Evolutionary conservation across 2,329 filamentous ascomycete species (phyloP), one percentile per base, ranked within the genome.

Genomic region (Emergomyces pasteurianus): DNA sequence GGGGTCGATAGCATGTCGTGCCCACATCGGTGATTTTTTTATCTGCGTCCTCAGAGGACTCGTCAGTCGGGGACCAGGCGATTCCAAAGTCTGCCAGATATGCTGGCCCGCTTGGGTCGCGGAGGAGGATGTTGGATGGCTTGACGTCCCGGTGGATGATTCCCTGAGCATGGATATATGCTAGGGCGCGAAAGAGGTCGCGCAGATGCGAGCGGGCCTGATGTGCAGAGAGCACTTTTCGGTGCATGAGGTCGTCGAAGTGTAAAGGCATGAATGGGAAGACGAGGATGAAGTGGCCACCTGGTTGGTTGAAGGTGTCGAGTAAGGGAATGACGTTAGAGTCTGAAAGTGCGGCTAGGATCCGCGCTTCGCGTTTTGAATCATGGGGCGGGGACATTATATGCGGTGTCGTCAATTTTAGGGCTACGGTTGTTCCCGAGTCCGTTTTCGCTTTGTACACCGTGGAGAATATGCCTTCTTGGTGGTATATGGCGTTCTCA

Each of bases 61-160:
- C 65, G 26, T 78, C 74, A 12, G 79, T 73, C 2, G 87, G 83
- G 65, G 87, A 85, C 91, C 91, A 96, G 9, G 92, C 85, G 46
- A 94, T 95, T 58, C 94, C 92, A 75, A 99, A 97, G 73, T 99
- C 94, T 42, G 90, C 85, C 2, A 99, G 80, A 66, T 86, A 88
- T 3, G 89, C 89, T 4, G 90, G 88, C 0, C 88, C 89, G 6
- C 81, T 77, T 0, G 81, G 77, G 0, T 86, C 84, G 49, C 81
- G 77, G 53, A 96, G 80, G 9, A 96, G 79, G 42, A 99, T 81
- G 59, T 96, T 95, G 0, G 90, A 91, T 0, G 94, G 94, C 70
- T 99, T 99, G 70, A 99, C 78, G 70, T 99, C 94, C 61, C 94
- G 86, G 72, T 99, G 94, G 60, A 99, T 87, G 61, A 99, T 91